Conservation (phyloP, 2,329 filamentous ascomycete genomes). For the Aureobasidium lini region DNA sequence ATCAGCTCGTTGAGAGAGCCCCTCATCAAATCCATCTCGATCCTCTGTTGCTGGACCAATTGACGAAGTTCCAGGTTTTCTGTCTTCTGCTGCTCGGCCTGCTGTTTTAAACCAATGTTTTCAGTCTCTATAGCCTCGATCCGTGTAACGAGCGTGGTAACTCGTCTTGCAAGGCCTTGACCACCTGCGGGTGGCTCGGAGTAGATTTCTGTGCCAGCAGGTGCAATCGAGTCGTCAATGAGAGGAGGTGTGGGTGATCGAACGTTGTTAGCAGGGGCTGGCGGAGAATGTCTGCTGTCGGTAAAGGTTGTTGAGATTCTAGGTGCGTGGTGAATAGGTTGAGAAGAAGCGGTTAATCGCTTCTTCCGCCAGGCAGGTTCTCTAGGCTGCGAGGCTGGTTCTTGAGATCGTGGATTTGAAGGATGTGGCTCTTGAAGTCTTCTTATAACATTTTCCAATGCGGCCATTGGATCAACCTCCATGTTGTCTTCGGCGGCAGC, state of each 20-base stretch:
- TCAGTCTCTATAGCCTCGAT: neutral
- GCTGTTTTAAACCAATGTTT: neutral
- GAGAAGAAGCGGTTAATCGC: neutral
- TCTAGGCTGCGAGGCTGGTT: neutral
- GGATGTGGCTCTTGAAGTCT: neutral
- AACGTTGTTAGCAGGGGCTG: neutral
- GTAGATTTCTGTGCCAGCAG: neutral
- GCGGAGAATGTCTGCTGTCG: slow-evolving; percentile 2
- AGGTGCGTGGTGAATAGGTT: neutral
- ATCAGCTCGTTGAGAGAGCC: slow-evolving; percentile 1
- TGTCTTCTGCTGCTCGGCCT: neutral
- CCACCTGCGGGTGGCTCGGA: neutral
- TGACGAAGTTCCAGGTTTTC: neutral
- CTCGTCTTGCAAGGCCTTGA: slow-evolving; percentile 1
- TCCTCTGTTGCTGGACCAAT: slow-evolving; percentile 2
- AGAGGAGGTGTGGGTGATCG: neutral
- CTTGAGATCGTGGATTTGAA: neutral
- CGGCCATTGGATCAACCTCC: neutral
- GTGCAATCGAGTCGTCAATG: neutral
- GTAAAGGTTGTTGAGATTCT: neutral
- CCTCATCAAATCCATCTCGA: slow-evolving; percentile 6
- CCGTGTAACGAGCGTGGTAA: neutral
- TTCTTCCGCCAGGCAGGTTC: slow-evolving; percentile 2
- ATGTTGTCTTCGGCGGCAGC: neutral
- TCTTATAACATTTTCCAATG: neutral